phyloP scores from a whole-genome alignment of 148 eudicot species.

The Chenopodium berlandieri region DNA sequence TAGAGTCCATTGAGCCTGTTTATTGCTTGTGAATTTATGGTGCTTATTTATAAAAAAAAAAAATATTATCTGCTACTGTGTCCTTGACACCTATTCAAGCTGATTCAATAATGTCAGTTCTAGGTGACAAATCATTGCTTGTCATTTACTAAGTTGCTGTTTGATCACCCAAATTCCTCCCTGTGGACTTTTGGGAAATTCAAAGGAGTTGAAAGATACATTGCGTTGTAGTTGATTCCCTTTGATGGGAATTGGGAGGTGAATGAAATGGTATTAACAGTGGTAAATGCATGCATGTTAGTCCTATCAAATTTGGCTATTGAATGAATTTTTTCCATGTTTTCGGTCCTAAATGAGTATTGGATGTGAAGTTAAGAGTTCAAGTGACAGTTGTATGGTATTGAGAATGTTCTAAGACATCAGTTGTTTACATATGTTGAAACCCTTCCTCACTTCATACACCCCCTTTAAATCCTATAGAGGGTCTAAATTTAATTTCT shows the following conservation, averaged over 20 bases:
- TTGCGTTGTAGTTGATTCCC: background rate
- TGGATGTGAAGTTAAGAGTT: too few species aligned
- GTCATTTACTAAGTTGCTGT: conserved; percentile 22
- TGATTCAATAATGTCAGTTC: conserved; percentile 19
- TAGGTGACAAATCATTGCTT: conserved; percentile 25
- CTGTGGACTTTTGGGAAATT: conserved; percentile 8
- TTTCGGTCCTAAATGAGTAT: too few species aligned
- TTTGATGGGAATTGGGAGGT: background rate
- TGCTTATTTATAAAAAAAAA: background rate
- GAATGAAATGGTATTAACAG: too few species aligned
- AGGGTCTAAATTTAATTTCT: background rate
- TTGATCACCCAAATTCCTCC: conserved; percentile 21
- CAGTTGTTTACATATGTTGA: background rate
- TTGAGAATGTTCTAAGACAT: background rate
- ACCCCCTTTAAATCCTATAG: background rate
- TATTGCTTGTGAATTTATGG: conserved; percentile 18
- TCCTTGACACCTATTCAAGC: conserved; percentile 20
- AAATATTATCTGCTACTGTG: conserved; percentile 14
- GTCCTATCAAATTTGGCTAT: too few species aligned
- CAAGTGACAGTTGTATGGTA: background rate
- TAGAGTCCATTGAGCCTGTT: conserved; percentile 14
- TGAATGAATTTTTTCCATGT: too few species aligned
- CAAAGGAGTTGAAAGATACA: conserved; percentile 8
- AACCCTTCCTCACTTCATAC: background rate
- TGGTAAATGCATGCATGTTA: too few species aligned